Evolutionary conservation across 805 yeast genomes (phyloP).

Genomic region (Phaffomyces opuntiae): DNA sequence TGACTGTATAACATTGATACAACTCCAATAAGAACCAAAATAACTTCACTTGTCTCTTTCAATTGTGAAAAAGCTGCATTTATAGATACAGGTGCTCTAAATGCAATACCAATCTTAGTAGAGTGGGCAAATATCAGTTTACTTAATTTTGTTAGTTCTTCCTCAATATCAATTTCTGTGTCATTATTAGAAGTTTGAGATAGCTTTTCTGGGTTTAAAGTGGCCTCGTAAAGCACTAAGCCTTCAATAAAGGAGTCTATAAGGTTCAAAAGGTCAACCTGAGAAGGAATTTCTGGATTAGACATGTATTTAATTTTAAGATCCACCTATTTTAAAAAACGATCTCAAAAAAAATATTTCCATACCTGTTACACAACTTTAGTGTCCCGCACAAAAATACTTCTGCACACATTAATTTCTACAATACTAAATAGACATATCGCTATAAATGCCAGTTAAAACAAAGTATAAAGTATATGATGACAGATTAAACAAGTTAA

Average conservation of each 20-base stretch:
- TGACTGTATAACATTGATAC: constrained; percentile 27
- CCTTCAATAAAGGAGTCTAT: constrained; percentile 17
- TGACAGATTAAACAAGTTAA: too few species aligned
- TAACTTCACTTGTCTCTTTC: constrained; percentile 36
- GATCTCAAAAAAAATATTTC: too few species aligned
- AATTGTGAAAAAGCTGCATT: constrained; percentile 45
- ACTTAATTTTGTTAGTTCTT: constrained; percentile 53
- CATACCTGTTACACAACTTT: too few species aligned
- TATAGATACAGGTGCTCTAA: constrained; percentile 48
- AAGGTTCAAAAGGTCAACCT: constrained; percentile 15
- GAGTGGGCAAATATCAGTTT: constrained; percentile 64
- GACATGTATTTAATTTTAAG: too few species aligned
- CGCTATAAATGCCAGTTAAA: too few species aligned
- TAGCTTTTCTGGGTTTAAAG: constrained; percentile 1
- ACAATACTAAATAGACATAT: too few species aligned
- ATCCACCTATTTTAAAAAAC: too few species aligned
- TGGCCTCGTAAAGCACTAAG: constrained; percentile 10
- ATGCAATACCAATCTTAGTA: constrained; percentile 69
- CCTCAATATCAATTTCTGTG: constrained; percentile 25
- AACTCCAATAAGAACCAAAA: constrained; percentile 40
- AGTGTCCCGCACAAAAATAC: too few species aligned
- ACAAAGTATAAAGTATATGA: too few species aligned
- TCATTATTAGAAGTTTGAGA: background rate
- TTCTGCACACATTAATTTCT: too few species aligned
- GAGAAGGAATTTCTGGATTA: constrained; percentile 5